Evolutionary conservation across 208 protist genomes (phyloP).

Genomic region (Acanthamoeba polyphaga): DNA sequence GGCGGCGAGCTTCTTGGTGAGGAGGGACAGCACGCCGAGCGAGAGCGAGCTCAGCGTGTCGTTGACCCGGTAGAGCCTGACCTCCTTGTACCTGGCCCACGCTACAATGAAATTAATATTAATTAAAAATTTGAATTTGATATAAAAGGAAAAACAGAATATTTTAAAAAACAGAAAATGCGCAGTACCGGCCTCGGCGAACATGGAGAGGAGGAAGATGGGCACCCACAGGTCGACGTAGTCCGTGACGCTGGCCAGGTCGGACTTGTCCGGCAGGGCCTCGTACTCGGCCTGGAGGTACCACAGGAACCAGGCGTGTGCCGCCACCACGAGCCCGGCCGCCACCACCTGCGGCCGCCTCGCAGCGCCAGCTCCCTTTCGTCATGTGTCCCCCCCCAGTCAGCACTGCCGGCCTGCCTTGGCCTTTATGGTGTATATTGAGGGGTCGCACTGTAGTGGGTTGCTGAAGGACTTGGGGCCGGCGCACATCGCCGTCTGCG

Average conservation of each 20-base stretch:
- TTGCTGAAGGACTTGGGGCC: no score
- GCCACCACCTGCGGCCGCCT: background rate
- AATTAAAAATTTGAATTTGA: no score
- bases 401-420: no score
- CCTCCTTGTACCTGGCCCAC: constrained; percentile 20
- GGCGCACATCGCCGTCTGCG: no score
- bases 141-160: background rate
- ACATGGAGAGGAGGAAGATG: constrained; percentile 39
- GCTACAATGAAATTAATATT: no score
- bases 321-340: constrained; percentile 26
- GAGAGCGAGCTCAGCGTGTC: constrained; percentile 24
- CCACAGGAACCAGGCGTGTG: constrained; percentile 52
- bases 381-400: no score
- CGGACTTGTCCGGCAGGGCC: background rate
- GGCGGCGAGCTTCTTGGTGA: constrained; percentile 20
- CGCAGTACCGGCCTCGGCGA: background rate
- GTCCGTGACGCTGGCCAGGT: background rate
- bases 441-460: no score
- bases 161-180: background rate
- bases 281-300: constrained; percentile 58
- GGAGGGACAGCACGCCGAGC: constrained; percentile 17
- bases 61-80: constrained; percentile 20
- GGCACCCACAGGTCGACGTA: constrained; percentile 61
- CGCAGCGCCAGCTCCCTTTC: background rate
- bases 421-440: no score